These are phyloP conservation scores for Aureobasidium subglaciale DNA, from an alignment of 2,329 filamentous ascomycete species.

Conservation along the genomic window DNA sequence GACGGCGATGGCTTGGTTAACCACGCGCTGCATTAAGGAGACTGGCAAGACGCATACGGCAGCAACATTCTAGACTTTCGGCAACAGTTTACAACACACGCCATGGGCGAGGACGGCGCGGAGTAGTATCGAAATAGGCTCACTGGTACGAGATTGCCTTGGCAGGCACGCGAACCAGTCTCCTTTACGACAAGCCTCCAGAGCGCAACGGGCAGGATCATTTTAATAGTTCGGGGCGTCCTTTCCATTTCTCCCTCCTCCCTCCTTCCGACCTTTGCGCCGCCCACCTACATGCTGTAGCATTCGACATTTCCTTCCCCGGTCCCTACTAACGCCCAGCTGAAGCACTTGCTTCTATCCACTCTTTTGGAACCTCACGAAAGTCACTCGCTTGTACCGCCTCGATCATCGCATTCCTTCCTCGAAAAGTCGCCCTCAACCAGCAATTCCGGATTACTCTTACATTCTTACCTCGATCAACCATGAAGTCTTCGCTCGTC, in stretches of 20 bases:
- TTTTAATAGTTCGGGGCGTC: conserved; percentile 6
- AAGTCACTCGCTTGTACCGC: conserved; percentile 3
- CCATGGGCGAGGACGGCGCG: background rate
- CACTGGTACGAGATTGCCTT: conserved; percentile 11
- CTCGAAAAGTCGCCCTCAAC: background rate
- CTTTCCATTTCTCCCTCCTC: background rate
- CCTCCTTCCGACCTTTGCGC: conserved; percentile 4
- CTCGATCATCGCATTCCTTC: background rate
- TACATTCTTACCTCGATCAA: conserved; percentile 17
- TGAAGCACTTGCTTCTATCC: conserved; percentile 13
- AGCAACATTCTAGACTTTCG: conserved; percentile 1
- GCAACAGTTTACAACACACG: conserved; percentile 11
- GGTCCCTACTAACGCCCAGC: background rate
- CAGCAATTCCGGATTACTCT: background rate
- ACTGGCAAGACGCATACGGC: background rate
- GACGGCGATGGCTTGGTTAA: background rate
- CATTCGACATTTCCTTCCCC: background rate
- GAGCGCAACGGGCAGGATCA: background rate
- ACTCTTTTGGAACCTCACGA: conserved; percentile 10
- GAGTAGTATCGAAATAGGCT: background rate
- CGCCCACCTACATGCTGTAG: conserved; percentile 8
- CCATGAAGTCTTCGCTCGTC: conserved; percentile 32
- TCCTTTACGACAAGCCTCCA: conserved; percentile 1
- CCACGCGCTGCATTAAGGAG: background rate
- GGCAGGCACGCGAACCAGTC: conserved; percentile 14